Evolutionary conservation across 139 green algal genomes (phyloP).

Genomic region (Coelastrella sp.): DNA sequence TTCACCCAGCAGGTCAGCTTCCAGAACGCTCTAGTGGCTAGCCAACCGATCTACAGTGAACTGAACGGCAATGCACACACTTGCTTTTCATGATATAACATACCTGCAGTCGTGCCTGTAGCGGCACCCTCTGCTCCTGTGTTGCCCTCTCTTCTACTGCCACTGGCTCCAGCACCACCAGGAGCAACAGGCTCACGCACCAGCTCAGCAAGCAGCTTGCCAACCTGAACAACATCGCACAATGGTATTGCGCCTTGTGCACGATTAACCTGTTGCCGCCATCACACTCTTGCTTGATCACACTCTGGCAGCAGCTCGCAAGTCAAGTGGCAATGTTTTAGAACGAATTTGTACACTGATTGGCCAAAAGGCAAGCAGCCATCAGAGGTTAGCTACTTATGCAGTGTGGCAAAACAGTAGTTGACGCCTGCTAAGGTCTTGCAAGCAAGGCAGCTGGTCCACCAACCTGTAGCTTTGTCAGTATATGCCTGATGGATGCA

Average conservation of each 20-base stretch:
- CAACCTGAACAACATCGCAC: conserved; percentile 51
- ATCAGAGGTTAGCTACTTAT: too few species aligned
- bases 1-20: too few species aligned
- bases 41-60: too few species aligned
- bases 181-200: conserved; percentile 59
- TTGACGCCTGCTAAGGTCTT: too few species aligned
- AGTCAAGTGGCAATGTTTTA: neutral
- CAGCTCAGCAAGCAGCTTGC: conserved; percentile 69
- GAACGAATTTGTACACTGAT: too few species aligned
- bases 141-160: conserved; percentile 3
- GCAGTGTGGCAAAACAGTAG: too few species aligned
- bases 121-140: neutral
- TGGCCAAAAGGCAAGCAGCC: too few species aligned
- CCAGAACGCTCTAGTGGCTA: too few species aligned
- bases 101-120: neutral
- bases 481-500: conserved; percentile 71
- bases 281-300: too few species aligned
- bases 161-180: neutral
- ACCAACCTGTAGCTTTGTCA: conserved; percentile 77
- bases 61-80: neutral
- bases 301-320: neutral
- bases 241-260: neutral
- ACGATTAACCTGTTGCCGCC: neutral
- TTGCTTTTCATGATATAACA: neutral
- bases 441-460: too few species aligned